Percentiles rank a stretch among this genome's conserved stretches.
Conservation (phyloP, 257 asterid genomes). For the Penstemon eatonii region DNA sequence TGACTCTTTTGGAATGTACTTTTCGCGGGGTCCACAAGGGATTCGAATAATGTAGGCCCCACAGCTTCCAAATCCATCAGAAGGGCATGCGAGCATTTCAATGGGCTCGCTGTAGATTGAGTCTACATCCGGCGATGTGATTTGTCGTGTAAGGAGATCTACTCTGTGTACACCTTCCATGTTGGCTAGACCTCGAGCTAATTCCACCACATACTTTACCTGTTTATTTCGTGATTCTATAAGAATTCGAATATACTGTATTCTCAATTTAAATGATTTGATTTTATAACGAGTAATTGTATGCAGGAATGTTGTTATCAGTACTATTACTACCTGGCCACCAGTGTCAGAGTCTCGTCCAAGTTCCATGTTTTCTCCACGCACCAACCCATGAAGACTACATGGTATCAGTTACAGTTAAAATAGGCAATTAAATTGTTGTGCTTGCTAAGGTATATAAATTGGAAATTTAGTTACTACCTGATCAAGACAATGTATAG, state of each 20-base stretch:
- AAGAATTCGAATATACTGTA: too few relatives aligned
- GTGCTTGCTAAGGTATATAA: background rate
- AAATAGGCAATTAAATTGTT: slow-evolving; percentile 5
- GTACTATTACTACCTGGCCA: slow-evolving; percentile 64
- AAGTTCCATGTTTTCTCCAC: slow-evolving; percentile 80
- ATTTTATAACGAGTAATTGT: background rate
- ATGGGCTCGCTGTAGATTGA: slow-evolving; percentile 60
- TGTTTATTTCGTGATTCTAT: background rate
- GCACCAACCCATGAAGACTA: slow-evolving; percentile 74
- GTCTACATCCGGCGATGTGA: slow-evolving; percentile 58
- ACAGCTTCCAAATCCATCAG: slow-evolving; percentile 55
- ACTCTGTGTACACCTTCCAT: slow-evolving; percentile 61
- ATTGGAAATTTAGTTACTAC: slow-evolving; percentile 26
- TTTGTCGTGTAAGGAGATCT: slow-evolving; percentile 68
- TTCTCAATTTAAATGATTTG: background rate
- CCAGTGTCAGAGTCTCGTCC: slow-evolving; percentile 81
- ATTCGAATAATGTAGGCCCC: slow-evolving; percentile 64
- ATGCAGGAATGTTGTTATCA: background rate
- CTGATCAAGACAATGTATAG: slow-evolving; percentile 69
- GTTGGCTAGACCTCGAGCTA: slow-evolving; percentile 62
- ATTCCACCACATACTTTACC: slow-evolving; percentile 72
- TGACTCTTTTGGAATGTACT: slow-evolving; percentile 64
- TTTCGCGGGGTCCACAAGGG: slow-evolving; percentile 78
- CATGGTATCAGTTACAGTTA: slow-evolving; percentile 29
- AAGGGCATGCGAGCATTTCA: slow-evolving; percentile 68